Evolutionary conservation across 495 filamentous ascomycete species (phyloP).

Genomic region (Annulohypoxylon bovei): DNA sequence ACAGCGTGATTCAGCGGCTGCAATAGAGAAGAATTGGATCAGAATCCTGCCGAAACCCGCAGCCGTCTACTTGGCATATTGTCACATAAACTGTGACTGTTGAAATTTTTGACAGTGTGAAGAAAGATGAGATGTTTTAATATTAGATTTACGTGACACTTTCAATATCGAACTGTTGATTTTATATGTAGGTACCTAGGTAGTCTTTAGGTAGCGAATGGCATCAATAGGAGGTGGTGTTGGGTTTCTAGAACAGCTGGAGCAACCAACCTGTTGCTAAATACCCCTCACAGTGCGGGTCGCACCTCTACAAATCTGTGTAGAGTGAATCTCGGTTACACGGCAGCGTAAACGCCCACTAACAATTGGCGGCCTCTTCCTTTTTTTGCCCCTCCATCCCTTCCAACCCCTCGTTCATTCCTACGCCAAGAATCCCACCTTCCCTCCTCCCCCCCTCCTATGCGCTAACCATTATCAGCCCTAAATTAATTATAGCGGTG

Average conservation of each 20-base stretch:
- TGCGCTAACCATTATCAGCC: slow-evolving; percentile 14
- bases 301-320: too few species aligned
- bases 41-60: slow-evolving; percentile 34
- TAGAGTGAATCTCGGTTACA: slow-evolving; percentile 2
- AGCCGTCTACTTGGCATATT: not conserved
- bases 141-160: not conserved
- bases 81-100: not conserved
- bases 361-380: slow-evolving; percentile 19
- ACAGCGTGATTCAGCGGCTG: not conserved
- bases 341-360: not conserved
- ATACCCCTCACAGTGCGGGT: too few species aligned
- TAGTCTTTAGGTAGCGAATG: too few species aligned
- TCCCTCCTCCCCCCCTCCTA: not conserved
- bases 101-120: not conserved
- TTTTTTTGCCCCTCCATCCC: not conserved
- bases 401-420: not conserved
- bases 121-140: not conserved
- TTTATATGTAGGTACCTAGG: too few species aligned
- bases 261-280: too few species aligned
- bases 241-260: too few species aligned
- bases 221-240: too few species aligned
- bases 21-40: slow-evolving; percentile 5
- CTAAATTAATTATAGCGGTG: slow-evolving; percentile 31
- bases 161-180: not conserved
- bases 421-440: slow-evolving; percentile 7